phyloP scores from a whole-genome alignment of 768 basidiomycete species.

The Rickenella mellea region DNA sequence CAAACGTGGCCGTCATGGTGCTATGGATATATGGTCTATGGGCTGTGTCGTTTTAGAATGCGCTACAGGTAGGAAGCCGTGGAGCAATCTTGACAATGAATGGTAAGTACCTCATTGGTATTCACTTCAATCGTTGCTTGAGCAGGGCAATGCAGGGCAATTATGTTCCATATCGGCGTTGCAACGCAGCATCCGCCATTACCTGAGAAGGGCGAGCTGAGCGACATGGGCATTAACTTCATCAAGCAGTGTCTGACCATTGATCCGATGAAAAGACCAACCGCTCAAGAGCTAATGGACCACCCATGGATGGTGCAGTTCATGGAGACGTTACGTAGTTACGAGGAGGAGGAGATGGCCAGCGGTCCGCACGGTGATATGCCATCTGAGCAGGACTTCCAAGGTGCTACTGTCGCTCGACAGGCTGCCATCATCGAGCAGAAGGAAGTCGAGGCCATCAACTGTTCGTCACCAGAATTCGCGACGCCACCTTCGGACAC shows the following conservation, averaged over 20 bases:
- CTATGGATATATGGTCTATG: slow-evolving; percentile 97
- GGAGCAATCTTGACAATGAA: slow-evolving; percentile 98
- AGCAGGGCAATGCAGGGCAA: slow-evolving; percentile 64
- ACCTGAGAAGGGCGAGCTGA: slow-evolving; percentile 85
- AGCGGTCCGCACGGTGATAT: slow-evolving; percentile 36
- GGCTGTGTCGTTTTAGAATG: slow-evolving; percentile 97
- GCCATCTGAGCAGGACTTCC: slow-evolving; percentile 39
- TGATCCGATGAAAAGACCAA: slow-evolving; percentile 75
- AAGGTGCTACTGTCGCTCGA: slow-evolving; percentile 41
- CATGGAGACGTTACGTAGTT: slow-evolving; percentile 57
- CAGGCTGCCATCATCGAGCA: slow-evolving; percentile 49
- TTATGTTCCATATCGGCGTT: slow-evolving; percentile 99
- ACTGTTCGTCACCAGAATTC: slow-evolving; percentile 34
- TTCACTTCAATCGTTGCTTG: not conserved
- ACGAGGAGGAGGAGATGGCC: slow-evolving; percentile 54
- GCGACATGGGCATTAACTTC: slow-evolving; percentile 84
- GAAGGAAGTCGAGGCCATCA: slow-evolving; percentile 50
- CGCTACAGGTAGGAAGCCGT: slow-evolving; percentile 93
- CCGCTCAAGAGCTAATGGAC: slow-evolving; percentile 74
- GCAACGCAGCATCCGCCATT: slow-evolving; percentile 94
- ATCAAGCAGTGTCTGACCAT: slow-evolving; percentile 88
- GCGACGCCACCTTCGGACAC: slow-evolving; percentile 31
- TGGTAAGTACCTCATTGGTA: slow-evolving; percentile 46
- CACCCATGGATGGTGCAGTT: slow-evolving; percentile 89
- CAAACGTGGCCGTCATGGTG: slow-evolving; percentile 76